A percentile compares a stretch with the other conserved stretches of the same genome.
Conservation (phyloP, 768 basidiomycete genomes). For the Trichaptum fuscoviolaceum region DNA sequence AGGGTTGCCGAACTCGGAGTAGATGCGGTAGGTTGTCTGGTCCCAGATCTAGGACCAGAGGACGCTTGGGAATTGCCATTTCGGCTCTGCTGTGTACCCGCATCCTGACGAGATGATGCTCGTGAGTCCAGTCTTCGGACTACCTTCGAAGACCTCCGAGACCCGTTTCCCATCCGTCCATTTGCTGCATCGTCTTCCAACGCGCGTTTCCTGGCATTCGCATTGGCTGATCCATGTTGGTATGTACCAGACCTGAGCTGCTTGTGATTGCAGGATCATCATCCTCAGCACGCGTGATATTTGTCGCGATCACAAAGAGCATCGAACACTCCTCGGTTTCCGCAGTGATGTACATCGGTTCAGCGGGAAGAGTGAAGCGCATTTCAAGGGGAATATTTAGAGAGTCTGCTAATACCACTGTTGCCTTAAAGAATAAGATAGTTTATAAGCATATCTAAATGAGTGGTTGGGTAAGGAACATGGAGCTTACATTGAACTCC, state of each 20-base stretch:
- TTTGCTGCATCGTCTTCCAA: constrained; percentile 6
- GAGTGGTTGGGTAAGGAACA: constrained; percentile 4
- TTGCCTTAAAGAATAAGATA: constrained; percentile 45
- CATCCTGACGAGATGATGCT: constrained; percentile 15
- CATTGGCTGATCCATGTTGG: constrained; percentile 8
- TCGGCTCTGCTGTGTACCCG: constrained; percentile 10
- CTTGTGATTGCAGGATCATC: neutral
- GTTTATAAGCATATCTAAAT: constrained; percentile 6
- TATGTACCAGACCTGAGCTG: neutral
- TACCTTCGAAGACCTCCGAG: constrained; percentile 20
- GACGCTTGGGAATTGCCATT: neutral
- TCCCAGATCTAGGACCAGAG: constrained; percentile 4
- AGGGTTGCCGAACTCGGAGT: constrained; percentile 1
- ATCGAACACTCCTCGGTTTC: constrained; percentile 60
- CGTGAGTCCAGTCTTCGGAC: constrained; percentile 12
- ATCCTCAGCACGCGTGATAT: constrained; percentile 42
- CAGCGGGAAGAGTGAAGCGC: constrained; percentile 68
- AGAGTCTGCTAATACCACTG: constrained; percentile 73
- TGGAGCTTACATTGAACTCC: constrained; percentile 66
- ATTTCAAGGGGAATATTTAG: constrained; percentile 60
- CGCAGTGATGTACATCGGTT: constrained; percentile 73
- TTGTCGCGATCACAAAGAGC: constrained; percentile 78
- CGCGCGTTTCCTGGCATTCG: constrained; percentile 6
- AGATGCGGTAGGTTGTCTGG: constrained; percentile 9
- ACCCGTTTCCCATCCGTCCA: constrained; percentile 6